phyloP scores from a whole-genome alignment of 176 grass and related monocot species.

The Avena atlantica region DNA sequence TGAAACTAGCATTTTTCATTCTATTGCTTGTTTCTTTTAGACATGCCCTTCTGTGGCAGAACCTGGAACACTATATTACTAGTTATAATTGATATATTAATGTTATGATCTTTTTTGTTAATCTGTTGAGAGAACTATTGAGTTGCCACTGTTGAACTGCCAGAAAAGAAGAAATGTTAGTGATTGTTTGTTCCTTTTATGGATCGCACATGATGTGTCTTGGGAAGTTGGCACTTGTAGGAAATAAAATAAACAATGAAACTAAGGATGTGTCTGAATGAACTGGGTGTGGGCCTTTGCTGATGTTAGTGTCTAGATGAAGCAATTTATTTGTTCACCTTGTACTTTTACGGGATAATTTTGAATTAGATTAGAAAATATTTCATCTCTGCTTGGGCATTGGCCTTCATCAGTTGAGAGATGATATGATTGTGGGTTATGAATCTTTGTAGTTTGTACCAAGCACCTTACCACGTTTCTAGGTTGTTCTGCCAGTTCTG shows the following conservation, averaged over 20 bases:
- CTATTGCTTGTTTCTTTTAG: constrained; percentile 20
- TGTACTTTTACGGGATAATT: neutral
- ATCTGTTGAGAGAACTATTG: constrained; percentile 8
- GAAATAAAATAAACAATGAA: neutral
- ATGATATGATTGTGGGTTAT: constrained; percentile 26
- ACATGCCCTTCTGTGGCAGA: constrained; percentile 34
- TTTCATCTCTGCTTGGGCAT: constrained; percentile 1
- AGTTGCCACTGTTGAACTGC: constrained; percentile 24
- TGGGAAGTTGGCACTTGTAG: neutral
- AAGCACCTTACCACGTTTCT: constrained; percentile 16
- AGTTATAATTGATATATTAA: constrained; percentile 30
- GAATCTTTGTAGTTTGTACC: neutral
- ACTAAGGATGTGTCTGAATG: constrained; percentile 13
- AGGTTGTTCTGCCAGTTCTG: constrained; percentile 13
- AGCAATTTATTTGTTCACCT: constrained; percentile 17
- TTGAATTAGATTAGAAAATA: constrained; percentile 21
- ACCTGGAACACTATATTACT: constrained; percentile 22
- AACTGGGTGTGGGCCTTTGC: constrained; percentile 32
- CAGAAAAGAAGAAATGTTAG: constrained; percentile 19
- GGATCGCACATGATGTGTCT: neutral
- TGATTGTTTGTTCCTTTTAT: neutral
- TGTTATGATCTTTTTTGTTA: constrained; percentile 4
- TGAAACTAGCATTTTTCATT: constrained; percentile 44
- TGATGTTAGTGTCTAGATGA: constrained; percentile 31
- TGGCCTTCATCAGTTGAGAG: constrained; percentile 12